A percentile compares a stretch with the other conserved stretches of the same genome.
Evolutionary conservation across 2,329 filamentous ascomycete genomes (phyloP).

Genomic region (Gliomastix tumulicola): DNA sequence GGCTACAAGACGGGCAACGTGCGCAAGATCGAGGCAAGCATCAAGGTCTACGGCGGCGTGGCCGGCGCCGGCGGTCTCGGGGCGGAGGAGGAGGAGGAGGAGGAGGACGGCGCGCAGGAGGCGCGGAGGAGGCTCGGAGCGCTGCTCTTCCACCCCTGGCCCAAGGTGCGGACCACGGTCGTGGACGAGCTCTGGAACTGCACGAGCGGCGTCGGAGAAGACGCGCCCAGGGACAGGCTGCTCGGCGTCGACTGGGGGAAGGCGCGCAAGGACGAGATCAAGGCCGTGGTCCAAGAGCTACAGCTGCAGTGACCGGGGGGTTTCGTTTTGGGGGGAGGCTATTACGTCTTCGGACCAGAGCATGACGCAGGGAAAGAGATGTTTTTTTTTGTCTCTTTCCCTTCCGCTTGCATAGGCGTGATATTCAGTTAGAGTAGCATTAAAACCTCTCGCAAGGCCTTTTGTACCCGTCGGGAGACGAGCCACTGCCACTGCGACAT

Average conservation of each 20-base stretch:
- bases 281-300: constrained; percentile 32
- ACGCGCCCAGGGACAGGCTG: constrained; percentile 23
- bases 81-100: neutral
- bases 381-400: no score
- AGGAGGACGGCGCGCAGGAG: constrained; percentile 17
- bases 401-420: no score
- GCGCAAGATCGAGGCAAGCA: constrained; percentile 70
- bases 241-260: constrained; percentile 51
- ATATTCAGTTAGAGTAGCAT: no score
- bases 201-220: no score
- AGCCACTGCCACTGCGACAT: no score
- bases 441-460: no score
- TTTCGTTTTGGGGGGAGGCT: no score
- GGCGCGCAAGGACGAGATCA: constrained; percentile 40
- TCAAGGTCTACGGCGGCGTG: constrained; percentile 72
- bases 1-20: constrained; percentile 81
- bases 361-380: no score
- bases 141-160: constrained; percentile 77
- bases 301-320: constrained; percentile 24
- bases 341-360: no score
- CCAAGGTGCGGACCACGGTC: constrained; percentile 56
- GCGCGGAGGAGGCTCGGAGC: constrained; percentile 63
- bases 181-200: constrained; percentile 57
- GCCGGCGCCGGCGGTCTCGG: constrained; percentile 26
- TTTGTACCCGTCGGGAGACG: no score